Evolutionary conservation across 2,329 filamentous ascomycete species (phyloP).

Genomic region (Ceratocystiopsis sp.): DNA sequence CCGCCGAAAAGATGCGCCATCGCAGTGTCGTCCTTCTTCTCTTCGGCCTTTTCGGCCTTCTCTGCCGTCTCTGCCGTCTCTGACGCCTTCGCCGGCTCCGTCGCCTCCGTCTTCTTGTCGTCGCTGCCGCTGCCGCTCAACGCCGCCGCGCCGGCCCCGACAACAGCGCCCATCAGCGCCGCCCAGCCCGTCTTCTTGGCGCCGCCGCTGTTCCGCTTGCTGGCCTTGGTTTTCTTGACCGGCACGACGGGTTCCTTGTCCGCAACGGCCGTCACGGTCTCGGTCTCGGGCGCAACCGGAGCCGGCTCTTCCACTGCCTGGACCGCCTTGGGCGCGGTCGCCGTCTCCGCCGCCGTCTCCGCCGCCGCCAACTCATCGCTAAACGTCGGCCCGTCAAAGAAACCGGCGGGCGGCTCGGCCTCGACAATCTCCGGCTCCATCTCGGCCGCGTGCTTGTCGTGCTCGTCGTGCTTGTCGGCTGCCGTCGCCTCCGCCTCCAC

Average conservation of each 20-base stretch:
- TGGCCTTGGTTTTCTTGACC: neutral
- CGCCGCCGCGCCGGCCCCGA: slow-evolving; percentile 19
- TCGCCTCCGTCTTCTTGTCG: neutral
- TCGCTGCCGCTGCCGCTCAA: neutral
- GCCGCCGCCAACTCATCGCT: too few species aligned
- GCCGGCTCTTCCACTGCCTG: neutral
- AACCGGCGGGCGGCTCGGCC: slow-evolving; percentile 7
- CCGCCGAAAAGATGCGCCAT: neutral
- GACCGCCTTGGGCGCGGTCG: too few species aligned
- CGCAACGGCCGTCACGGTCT: neutral
- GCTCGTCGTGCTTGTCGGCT: slow-evolving; percentile 9
- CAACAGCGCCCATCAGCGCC: slow-evolving; percentile 31
- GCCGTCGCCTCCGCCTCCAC: too few species aligned
- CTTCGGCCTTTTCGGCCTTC: slow-evolving; percentile 2
- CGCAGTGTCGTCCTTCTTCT: slow-evolving; percentile 5
- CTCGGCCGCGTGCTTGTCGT: slow-evolving; percentile 21
- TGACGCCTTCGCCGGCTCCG: neutral
- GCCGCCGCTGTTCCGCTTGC: slow-evolving; percentile 11
- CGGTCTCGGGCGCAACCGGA: neutral
- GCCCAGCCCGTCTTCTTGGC: slow-evolving; percentile 28
- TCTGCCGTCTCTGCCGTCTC: neutral
- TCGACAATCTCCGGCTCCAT: slow-evolving; percentile 3
- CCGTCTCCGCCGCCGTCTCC: slow-evolving; percentile 16
- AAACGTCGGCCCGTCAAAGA: too few species aligned
- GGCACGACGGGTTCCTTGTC: too few species aligned